A percentile compares a stretch with the other conserved stretches of the same genome.
phyloP scores from a whole-genome alignment of 202 grass and related monocot genomes.

The Elaeis oleifera region DNA sequence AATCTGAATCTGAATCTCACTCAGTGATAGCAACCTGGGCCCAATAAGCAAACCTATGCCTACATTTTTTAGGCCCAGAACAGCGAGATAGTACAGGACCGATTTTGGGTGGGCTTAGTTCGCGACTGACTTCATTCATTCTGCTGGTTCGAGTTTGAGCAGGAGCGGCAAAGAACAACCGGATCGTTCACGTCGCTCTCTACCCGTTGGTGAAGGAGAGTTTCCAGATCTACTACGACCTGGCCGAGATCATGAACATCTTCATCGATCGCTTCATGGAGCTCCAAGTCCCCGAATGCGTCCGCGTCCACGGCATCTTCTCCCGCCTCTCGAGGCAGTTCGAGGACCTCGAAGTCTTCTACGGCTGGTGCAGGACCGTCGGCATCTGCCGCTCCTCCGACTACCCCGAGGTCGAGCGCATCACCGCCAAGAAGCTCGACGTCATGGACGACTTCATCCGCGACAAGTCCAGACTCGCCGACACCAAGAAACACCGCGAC shows the following conservation, averaged over 20 bases:
- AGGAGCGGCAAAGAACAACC: conserved; percentile 66
- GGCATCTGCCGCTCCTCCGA: conserved; percentile 59
- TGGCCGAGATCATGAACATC: conserved; percentile 45
- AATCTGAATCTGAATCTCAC: too few relatives aligned
- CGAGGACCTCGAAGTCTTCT: conserved; percentile 59
- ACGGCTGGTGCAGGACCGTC: conserved; percentile 55
- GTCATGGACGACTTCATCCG: conserved; percentile 84
- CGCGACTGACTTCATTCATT: not conserved
- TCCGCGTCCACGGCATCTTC: conserved; percentile 47
- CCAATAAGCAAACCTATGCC: too few relatives aligned
- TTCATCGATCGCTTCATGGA: conserved; percentile 62
- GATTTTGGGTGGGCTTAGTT: not conserved
- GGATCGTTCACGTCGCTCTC: conserved; percentile 63
- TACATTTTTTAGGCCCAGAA: too few relatives aligned
- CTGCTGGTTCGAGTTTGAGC: not conserved
- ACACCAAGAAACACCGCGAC: not conserved
- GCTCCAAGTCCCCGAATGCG: conserved; percentile 50
- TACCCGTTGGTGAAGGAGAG: conserved; percentile 80
- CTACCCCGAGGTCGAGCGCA: conserved; percentile 58
- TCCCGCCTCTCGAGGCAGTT: conserved; percentile 49
- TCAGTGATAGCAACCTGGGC: too few relatives aligned
- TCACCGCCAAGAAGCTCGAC: conserved; percentile 67
- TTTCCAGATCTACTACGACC: conserved; percentile 70
- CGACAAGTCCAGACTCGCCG: conserved; percentile 23
- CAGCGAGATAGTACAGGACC: too few relatives aligned